Evolutionary conservation across 1,284 basidiomycete genomes (phyloP).

Genomic region (Uromyces viciae-fabae): DNA sequence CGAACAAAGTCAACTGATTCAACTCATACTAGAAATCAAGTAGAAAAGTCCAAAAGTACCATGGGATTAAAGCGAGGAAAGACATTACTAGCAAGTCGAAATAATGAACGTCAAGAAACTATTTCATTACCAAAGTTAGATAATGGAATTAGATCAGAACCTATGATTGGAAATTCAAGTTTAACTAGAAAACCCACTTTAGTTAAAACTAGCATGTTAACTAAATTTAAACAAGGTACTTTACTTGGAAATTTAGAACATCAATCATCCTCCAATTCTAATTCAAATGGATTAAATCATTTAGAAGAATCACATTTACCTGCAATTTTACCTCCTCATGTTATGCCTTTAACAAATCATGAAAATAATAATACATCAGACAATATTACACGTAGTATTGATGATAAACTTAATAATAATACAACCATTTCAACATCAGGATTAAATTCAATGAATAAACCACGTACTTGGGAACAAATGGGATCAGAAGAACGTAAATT

Average conservation of each 20-base stretch:
- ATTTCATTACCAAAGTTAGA: neutral
- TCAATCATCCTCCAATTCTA: neutral
- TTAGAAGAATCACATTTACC: neutral
- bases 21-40: neutral
- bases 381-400: neutral
- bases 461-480: constrained; percentile 41
- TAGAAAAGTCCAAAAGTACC: neutral
- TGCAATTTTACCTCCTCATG: neutral
- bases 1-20: neutral
- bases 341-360: neutral
- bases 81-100: neutral
- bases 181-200: constrained; percentile 39
- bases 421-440: neutral
- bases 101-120: neutral
- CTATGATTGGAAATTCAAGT: neutral
- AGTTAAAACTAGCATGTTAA: neutral
- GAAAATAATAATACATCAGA: neutral
- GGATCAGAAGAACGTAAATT: constrained; percentile 35
- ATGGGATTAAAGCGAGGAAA: neutral
- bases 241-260: constrained; percentile 16
- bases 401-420: no score
- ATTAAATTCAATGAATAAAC: neutral
- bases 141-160: neutral
- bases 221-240: constrained; percentile 34
- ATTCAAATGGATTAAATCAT: neutral